Percentiles rank a stretch among this genome's conserved stretches.
These are phyloP conservation scores for Trametes pubescens DNA, from an alignment of 1,284 basidiomycete genomes.

Conservation along the genomic window DNA sequence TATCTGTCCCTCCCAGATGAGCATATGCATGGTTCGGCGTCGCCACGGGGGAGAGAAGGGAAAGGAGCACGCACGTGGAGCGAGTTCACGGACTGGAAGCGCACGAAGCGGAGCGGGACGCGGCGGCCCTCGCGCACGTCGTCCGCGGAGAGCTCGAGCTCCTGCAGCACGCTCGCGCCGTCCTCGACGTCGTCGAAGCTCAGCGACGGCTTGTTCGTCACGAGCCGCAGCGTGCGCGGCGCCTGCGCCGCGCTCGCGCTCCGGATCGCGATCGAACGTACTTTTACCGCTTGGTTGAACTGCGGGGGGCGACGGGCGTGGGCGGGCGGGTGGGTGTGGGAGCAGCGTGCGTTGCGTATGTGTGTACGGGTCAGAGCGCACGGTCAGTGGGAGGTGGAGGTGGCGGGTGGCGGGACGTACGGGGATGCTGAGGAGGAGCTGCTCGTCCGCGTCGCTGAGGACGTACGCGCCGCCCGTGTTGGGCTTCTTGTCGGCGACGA, in stretches of 20 bases:
- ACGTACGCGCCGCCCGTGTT: conserved; percentile 62
- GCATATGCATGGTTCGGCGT: no score
- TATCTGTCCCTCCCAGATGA: conserved; percentile 58
- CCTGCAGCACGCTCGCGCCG: conserved; percentile 59
- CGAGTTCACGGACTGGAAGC: conserved; percentile 81
- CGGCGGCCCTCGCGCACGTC: conserved; percentile 64
- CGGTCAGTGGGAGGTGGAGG: neutral
- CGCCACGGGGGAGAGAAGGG: neutral
- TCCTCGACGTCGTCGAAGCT: conserved; percentile 75
- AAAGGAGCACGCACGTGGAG: conserved; percentile 53
- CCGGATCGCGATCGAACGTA: conserved; percentile 75
- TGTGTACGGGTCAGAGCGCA: neutral
- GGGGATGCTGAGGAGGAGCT: conserved; percentile 74
- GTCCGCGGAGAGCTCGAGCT: conserved; percentile 58
- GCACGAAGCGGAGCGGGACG: conserved; percentile 74
- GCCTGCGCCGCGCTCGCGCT: conserved; percentile 59
- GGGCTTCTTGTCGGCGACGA: conserved; percentile 58
- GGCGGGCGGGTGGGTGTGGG: neutral
- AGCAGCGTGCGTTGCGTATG: neutral
- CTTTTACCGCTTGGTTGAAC: conserved; percentile 84
- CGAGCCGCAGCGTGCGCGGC: conserved; percentile 72
- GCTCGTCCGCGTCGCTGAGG: conserved; percentile 83
- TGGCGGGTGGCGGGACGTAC: conserved; percentile 50
- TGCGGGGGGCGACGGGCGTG: conserved; percentile 38
- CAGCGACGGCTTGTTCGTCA: conserved; percentile 71